Percentiles rank a stretch among this genome's conserved stretches.
Conservation (phyloP, 192 early-diverging fungal genomes). For the Coemansia sp. region DNA sequence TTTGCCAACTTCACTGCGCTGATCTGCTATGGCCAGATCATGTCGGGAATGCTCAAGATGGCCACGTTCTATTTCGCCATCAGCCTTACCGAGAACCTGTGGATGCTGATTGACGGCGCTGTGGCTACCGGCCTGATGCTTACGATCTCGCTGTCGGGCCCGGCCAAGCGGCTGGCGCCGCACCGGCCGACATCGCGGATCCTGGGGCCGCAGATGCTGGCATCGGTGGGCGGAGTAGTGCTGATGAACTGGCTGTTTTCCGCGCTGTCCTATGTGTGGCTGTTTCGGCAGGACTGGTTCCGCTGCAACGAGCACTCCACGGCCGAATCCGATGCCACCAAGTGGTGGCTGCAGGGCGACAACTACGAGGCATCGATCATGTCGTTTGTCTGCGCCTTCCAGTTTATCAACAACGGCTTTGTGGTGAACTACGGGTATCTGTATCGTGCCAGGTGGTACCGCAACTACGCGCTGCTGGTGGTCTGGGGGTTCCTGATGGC, state of each 20-base stretch:
- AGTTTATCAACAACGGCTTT: constrained; percentile 69
- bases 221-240: constrained; percentile 66
- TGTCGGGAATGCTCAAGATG: constrained; percentile 62
- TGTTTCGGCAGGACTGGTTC: constrained; percentile 74
- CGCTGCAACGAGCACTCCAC: constrained; percentile 76
- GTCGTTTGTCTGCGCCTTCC: constrained; percentile 62
- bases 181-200: constrained; percentile 73
- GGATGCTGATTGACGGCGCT: constrained; percentile 75
- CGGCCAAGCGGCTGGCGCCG: constrained; percentile 57
- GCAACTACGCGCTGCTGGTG: constrained; percentile 62
- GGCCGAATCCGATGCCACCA: constrained; percentile 57
- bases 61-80: constrained; percentile 72
- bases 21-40: constrained; percentile 69
- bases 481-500: constrained; percentile 55
- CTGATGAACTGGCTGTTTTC: constrained; percentile 71
- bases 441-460: constrained; percentile 63
- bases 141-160: constrained; percentile 65
- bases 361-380: constrained; percentile 73
- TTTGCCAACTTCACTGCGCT: constrained; percentile 78
- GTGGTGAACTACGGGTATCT: constrained; percentile 68
- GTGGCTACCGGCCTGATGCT: constrained; percentile 63
- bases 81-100: constrained; percentile 67
- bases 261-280: constrained; percentile 44
- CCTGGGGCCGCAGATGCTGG: constrained; percentile 69
- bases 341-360: constrained; percentile 79